These are phyloP conservation scores for Syncephalastrum contaminatum DNA, from an alignment of 371 early-diverging fungal species.

Conservation along the genomic window DNA sequence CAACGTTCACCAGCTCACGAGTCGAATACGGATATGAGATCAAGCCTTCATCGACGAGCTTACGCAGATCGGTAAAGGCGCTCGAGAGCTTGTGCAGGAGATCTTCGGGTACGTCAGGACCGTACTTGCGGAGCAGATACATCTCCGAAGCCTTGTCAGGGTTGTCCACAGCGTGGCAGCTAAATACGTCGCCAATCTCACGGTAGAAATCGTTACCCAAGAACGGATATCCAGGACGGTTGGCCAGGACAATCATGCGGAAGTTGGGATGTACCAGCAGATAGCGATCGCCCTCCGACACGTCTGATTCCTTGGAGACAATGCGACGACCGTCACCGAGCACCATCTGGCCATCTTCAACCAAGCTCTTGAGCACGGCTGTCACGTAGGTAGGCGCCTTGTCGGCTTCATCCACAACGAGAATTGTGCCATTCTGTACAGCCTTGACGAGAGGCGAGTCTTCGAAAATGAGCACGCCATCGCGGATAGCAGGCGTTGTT, in stretches of 20 bases:
- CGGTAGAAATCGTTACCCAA: constrained; percentile 85
- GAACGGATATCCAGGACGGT: constrained; percentile 80
- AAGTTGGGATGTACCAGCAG: constrained; percentile 74
- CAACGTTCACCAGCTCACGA: constrained; percentile 81
- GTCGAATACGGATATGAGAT: constrained; percentile 88
- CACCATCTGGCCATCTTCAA: constrained; percentile 87
- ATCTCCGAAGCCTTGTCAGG: constrained; percentile 78
- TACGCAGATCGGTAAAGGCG: constrained; percentile 76
- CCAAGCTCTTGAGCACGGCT: constrained; percentile 73
- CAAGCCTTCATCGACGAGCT: constrained; percentile 74
- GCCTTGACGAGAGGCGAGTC: constrained; percentile 81
- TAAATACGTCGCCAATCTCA: constrained; percentile 81
- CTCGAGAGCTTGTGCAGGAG: constrained; percentile 63
- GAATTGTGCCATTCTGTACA: constrained; percentile 64
- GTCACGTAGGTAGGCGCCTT: constrained; percentile 88
- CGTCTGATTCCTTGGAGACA: constrained; percentile 49
- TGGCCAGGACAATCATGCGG: constrained; percentile 85
- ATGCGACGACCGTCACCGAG: constrained; percentile 82
- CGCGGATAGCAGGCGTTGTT: constrained; percentile 70
- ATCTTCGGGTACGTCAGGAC: constrained; percentile 71
- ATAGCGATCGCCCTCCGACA: constrained; percentile 35
- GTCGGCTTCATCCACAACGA: constrained; percentile 88
- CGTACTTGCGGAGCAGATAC: constrained; percentile 70
- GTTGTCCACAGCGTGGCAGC: constrained; percentile 80
- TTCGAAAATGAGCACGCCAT: constrained; percentile 74